Evolutionary conservation across 352 stramenopile species (phyloP).

Genomic region (Pythium grandisporangium): DNA sequence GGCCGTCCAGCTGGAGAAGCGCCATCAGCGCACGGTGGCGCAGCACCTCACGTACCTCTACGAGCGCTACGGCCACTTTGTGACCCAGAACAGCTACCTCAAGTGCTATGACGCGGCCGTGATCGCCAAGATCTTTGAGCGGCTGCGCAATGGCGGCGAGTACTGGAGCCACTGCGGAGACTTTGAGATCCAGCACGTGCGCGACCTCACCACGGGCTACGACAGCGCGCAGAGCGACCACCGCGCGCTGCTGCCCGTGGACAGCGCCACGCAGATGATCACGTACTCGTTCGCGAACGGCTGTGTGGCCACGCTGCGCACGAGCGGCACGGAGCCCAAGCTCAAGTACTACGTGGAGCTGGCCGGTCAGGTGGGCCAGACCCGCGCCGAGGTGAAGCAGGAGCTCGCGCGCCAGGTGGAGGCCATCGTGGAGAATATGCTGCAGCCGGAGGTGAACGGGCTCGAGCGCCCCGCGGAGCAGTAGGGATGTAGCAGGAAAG

Average conservation of each 20-base stretch:
- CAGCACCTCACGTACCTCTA: slow-evolving; percentile 86
- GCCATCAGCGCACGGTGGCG: slow-evolving; percentile 40
- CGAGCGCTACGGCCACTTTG: slow-evolving; percentile 94
- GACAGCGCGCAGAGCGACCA: slow-evolving; percentile 85
- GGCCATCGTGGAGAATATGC: slow-evolving; percentile 73
- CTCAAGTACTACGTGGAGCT: slow-evolving; percentile 99
- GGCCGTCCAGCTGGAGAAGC: slow-evolving; percentile 58
- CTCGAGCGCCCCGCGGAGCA: slow-evolving; percentile 42
- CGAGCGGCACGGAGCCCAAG: slow-evolving; percentile 98
- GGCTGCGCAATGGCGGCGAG: slow-evolving; percentile 86
- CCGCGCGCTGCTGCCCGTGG: slow-evolving; percentile 87
- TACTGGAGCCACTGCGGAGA: slow-evolving; percentile 81
- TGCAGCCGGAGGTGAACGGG: slow-evolving; percentile 73
- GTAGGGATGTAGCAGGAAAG: too few relatives aligned
- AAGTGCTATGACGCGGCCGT: slow-evolving; percentile 89
- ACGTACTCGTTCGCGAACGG: slow-evolving; percentile 95
- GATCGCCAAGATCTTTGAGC: slow-evolving; percentile 85
- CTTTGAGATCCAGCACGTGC: slow-evolving; percentile 69
- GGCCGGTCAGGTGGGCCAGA: slow-evolving; percentile 52
- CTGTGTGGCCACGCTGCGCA: slow-evolving; percentile 94
- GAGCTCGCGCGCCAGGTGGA: slow-evolving; percentile 57
- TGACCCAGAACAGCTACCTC: slow-evolving; percentile 97
- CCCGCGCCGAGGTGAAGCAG: slow-evolving; percentile 40
- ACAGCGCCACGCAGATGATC: slow-evolving; percentile 93
- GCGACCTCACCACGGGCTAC: slow-evolving; percentile 86